Conservation (phyloP, 495 filamentous ascomycete genomes). For the Tuber indicum region DNA sequence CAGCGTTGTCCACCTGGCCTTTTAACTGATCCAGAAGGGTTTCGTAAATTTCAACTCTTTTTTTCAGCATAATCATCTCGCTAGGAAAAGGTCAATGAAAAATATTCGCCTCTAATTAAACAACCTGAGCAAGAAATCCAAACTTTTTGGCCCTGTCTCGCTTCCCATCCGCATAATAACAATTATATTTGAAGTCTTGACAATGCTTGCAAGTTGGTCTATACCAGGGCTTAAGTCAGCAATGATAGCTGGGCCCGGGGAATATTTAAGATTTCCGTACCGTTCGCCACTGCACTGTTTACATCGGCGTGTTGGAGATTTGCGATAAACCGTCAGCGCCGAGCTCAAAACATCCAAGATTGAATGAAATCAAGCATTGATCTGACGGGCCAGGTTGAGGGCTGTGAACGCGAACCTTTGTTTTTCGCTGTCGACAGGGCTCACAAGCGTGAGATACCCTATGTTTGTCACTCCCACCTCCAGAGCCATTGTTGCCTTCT, state of each 20-base stretch:
- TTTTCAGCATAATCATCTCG: slow-evolving; percentile 49
- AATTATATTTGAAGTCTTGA: slow-evolving; percentile 48
- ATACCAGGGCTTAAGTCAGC: slow-evolving; percentile 10
- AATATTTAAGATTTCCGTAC: slow-evolving; percentile 24
- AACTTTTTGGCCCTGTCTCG: slow-evolving; percentile 54
- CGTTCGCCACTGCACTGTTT: slow-evolving; percentile 51
- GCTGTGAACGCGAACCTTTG: slow-evolving; percentile 44
- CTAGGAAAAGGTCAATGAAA: slow-evolving; percentile 25
- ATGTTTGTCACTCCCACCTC: slow-evolving; percentile 35
- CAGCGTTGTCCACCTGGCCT: slow-evolving; percentile 47
- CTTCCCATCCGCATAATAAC: slow-evolving; percentile 55
- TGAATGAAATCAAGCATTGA: slow-evolving; percentile 14
- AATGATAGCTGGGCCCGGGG: slow-evolving; percentile 6
- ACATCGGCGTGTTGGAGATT: slow-evolving; percentile 17
- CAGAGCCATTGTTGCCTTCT: slow-evolving; percentile 25
- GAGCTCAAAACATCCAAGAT: slow-evolving; percentile 11
- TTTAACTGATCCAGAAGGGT: slow-evolving; percentile 41
- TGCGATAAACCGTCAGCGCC: slow-evolving; percentile 22
- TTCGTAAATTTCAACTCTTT: slow-evolving; percentile 50
- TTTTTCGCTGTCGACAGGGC: slow-evolving; percentile 47
- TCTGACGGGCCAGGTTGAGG: neutral
- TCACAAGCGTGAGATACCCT: slow-evolving; percentile 42
- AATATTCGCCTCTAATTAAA: slow-evolving; percentile 1
- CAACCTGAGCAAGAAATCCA: neutral
- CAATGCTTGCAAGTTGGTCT: slow-evolving; percentile 53